Evolutionary conservation across 768 basidiomycete species (phyloP).

Genomic region (Amanita muscaria): DNA sequence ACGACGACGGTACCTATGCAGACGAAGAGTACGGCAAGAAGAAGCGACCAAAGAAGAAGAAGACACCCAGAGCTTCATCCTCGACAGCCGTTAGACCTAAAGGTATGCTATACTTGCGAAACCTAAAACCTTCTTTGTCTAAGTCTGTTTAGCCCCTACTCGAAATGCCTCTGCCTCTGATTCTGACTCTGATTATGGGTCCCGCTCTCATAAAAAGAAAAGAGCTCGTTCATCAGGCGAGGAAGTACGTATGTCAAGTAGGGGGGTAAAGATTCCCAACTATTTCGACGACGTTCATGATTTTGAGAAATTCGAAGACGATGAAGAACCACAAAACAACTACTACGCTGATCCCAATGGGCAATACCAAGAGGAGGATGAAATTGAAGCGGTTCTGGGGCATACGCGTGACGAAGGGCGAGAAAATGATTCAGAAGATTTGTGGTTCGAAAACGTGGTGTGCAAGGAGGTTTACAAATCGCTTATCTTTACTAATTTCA

Average conservation of each 20-base stretch:
- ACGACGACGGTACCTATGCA: conserved; percentile 71
- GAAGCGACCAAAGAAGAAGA: conserved; percentile 60
- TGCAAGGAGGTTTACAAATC: conserved; percentile 16
- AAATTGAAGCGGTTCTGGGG: conserved; percentile 86
- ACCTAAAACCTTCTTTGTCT: conserved; percentile 8
- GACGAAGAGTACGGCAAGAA: conserved; percentile 71
- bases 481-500: conserved; percentile 2
- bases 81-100: conserved; percentile 44
- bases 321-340: conserved; percentile 47
- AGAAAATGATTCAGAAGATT: conserved; percentile 66
- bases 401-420: conserved; percentile 82
- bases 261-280: conserved; percentile 74
- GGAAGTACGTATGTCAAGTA: conserved; percentile 71
- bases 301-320: conserved; percentile 62
- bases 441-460: conserved; percentile 86
- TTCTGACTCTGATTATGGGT: conserved; percentile 83
- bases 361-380: conserved; percentile 63
- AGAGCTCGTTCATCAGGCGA: conserved; percentile 47
- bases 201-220: conserved; percentile 77
- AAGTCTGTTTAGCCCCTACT: conserved; percentile 29
- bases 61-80: conserved; percentile 43
- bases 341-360: conserved; percentile 48
- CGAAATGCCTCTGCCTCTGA: conserved; percentile 59
- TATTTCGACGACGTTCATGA: conserved; percentile 78
- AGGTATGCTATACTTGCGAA: conserved; percentile 31